Evolutionary conservation across 306 rosid species (phyloP), one percentile per base, ranked within the genome.

Genomic region (Astragalus membranaceus): DNA sequence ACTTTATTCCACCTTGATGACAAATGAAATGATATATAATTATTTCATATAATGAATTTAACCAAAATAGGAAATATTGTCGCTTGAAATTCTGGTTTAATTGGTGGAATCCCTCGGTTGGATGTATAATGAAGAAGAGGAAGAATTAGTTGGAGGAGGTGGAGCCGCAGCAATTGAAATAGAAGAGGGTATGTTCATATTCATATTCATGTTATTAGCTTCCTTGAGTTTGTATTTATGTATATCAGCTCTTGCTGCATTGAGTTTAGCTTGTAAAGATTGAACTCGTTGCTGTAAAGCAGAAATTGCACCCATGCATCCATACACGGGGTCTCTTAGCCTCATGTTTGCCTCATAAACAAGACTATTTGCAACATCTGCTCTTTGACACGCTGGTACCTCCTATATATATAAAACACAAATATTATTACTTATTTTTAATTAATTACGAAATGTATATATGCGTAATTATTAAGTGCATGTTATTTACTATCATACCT

Each of bases 261-360:
- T 81, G 13, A 92, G 90, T 73, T 92, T 95, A 59, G 90, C 88
- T 75, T 92, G 92, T 64, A 89, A 73, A 30, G 95, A 64, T 60
- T 92, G 98, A 78, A 89, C 87, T 83, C 89, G 89, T 5, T 92
- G 98, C 53, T 92, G 98, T 76, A 92, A 78, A 64, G 89, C 86
- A 20, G 96, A 92, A 74, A 92, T 92, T 64, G 95, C 96, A 12
- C 98, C 98, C 96, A 92, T 92, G 88, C 98, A 92, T 36, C 98
- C 98, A 44, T 92, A 92, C 4, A 92, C 96, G 3, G 96, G 98
- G 56, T 92, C 98, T 75, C 98, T 86, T 63, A 89, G 89, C 84
- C 98, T 87, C 84, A 92, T 87, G 70, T 92, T 89, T 3, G 98
- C 98, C 63, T 92, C 98, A 30, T 87, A 89, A 9, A 92, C 98